Evolutionary conservation across 441 rosid genomes (phyloP).

Genomic region (Pelargonium australe): DNA sequence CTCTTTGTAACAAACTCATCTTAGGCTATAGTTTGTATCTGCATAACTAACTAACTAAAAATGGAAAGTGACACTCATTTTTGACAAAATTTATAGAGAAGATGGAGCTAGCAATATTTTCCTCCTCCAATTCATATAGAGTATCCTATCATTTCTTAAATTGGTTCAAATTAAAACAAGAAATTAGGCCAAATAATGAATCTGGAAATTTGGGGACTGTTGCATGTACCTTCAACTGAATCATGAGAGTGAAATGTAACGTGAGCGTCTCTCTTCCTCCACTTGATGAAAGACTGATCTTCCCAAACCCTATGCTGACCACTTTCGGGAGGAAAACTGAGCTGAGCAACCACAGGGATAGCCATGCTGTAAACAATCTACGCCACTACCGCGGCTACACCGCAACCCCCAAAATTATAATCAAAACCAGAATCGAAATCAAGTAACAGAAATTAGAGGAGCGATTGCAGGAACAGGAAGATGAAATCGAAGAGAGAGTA

Average conservation of each 20-base stretch:
- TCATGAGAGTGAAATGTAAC: constrained; percentile 88
- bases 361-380: constrained; percentile 31
- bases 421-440: not conserved
- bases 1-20: too few species aligned
- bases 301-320: constrained; percentile 62
- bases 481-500: not conserved
- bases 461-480: not conserved
- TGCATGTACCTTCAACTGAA: constrained; percentile 57
- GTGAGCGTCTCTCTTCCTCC: constrained; percentile 89
- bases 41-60: too few species aligned
- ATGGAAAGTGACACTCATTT: too few species aligned
- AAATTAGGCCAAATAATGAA: not conserved
- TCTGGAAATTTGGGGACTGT: not conserved
- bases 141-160: not conserved
- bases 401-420: not conserved
- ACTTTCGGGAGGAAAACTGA: constrained; percentile 49
- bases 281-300: constrained; percentile 74
- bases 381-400: not conserved
- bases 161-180: not conserved
- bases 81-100: too few species aligned
- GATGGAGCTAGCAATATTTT: not conserved
- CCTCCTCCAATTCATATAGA: not conserved
- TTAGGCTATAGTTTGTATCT: too few species aligned
- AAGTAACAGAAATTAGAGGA: not conserved
- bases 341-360: constrained; percentile 38